A percentile compares a stretch with the other conserved stretches of the same genome.
These are phyloP conservation scores for Erythrophleum fordii DNA, from an alignment of 306 rosid species.

Conservation along the genomic window DNA sequence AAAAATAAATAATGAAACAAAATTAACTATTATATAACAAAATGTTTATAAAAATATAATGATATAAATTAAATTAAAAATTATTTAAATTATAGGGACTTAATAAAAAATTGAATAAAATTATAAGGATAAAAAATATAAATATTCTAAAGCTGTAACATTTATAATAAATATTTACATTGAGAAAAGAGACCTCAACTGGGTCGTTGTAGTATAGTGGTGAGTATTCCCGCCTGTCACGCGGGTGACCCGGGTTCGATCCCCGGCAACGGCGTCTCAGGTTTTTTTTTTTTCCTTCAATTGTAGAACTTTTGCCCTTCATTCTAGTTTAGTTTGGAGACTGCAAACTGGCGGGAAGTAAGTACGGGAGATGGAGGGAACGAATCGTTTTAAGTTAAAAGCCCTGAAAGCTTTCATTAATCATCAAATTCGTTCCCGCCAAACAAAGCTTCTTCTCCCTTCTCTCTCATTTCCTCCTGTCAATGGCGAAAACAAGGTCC, in stretches of 20 bases:
- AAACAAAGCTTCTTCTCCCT: not conserved
- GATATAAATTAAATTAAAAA: no score
- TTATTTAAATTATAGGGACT: no score
- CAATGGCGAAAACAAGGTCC: slow-evolving; percentile 44
- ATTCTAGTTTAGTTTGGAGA: not conserved
- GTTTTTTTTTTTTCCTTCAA: not conserved
- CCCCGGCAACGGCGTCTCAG: slow-evolving; percentile 32
- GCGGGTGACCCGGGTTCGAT: slow-evolving; percentile 26
- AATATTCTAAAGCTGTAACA: no score
- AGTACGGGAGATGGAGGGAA: slow-evolving; percentile 6
- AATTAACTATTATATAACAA: no score
- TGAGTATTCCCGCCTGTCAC: slow-evolving; percentile 23
- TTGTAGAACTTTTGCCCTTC: not conserved
- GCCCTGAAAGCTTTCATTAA: not conserved
- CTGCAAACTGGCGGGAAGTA: not conserved
- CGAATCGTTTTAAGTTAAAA: not conserved
- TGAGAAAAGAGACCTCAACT: no score
- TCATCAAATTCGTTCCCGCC: not conserved
- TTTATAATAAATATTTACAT: no score
- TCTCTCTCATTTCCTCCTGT: not conserved
- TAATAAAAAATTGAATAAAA: no score
- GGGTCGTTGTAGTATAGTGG: slow-evolving; percentile 18
- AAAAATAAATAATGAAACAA: no score
- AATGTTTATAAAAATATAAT: no score
- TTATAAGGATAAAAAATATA: no score